Conservation (phyloP, 495 filamentous ascomycete species). For the Talaromyces borbonicus region DNA sequence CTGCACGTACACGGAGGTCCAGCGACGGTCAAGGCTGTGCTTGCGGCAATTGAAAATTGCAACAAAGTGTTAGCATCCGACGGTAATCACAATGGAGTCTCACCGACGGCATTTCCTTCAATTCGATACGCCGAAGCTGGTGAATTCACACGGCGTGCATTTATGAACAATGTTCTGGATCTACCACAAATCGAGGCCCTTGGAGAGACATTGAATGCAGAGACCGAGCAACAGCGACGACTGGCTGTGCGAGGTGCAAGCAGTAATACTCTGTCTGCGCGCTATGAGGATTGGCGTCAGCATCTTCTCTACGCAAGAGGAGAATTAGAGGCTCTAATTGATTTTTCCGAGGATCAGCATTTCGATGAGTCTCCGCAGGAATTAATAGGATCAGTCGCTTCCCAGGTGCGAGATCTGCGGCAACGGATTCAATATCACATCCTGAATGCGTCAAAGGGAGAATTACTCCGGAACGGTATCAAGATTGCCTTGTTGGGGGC, state of each 20-base stretch:
- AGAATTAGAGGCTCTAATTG: conserved; percentile 90
- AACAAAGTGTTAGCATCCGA: conserved; percentile 8
- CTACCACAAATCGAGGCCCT: conserved; percentile 92
- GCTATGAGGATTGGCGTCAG: conserved; percentile 78
- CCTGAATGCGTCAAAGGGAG: conserved; percentile 68
- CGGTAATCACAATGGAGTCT: background rate
- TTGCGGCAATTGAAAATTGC: conserved; percentile 59
- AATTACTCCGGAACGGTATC: conserved; percentile 79
- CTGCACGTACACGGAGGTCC: conserved; percentile 89
- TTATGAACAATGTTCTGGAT: conserved; percentile 75
- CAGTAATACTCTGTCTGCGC: conserved; percentile 56
- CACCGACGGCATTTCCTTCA: conserved; percentile 29
- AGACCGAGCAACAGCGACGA: conserved; percentile 88
- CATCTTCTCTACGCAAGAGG: conserved; percentile 71
- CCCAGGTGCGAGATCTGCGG: conserved; percentile 49
- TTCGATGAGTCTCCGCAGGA: conserved; percentile 80
- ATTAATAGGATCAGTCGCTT: conserved; percentile 56
- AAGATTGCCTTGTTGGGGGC: conserved; percentile 77
- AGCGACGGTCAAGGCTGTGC: conserved; percentile 76
- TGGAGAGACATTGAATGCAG: conserved; percentile 71
- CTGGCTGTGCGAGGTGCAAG: conserved; percentile 72
- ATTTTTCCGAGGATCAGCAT: conserved; percentile 95
- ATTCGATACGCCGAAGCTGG: conserved; percentile 83
- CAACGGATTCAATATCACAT: conserved; percentile 56
- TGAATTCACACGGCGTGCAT: conserved; percentile 90